Percentiles rank a stretch among this genome's conserved stretches.
Evolutionary conservation across 257 asterid genomes (phyloP).

Genomic region (Solanum ossicruentum): DNA sequence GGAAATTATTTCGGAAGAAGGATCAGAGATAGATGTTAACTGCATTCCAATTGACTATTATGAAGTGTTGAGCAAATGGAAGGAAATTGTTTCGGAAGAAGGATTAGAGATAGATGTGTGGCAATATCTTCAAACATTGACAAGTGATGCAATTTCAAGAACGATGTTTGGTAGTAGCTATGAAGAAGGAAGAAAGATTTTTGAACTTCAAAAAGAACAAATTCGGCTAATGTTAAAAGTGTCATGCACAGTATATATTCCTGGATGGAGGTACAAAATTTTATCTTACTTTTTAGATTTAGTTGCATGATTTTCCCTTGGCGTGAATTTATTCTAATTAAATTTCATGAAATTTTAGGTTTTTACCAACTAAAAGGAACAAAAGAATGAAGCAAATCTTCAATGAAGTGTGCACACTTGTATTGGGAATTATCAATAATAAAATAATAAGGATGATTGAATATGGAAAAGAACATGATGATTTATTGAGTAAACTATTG

Average conservation of each 20-base stretch:
- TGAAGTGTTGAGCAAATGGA: slow-evolving; percentile 4
- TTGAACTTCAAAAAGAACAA: slow-evolving; percentile 5
- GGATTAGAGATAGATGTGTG: slow-evolving; percentile 5
- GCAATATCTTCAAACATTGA: slow-evolving; percentile 3
- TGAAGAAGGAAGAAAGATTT: slow-evolving; percentile 3
- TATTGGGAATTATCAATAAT: not conserved
- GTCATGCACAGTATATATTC: not conserved
- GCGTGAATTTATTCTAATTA: too few species aligned
- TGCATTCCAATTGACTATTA: not conserved
- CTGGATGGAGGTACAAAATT: slow-evolving; percentile 3
- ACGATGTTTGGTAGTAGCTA: slow-evolving; percentile 1
- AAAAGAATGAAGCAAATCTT: slow-evolving; percentile 7
- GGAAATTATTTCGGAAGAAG: not conserved
- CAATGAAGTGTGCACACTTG: not conserved
- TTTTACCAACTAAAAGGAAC: slow-evolving; percentile 1
- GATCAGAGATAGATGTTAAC: slow-evolving; percentile 5
- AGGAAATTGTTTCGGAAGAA: not conserved
- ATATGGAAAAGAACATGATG: too few species aligned
- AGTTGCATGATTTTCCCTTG: too few species aligned
- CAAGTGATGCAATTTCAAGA: slow-evolving; percentile 10
- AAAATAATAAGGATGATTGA: too few species aligned
- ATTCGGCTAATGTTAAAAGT: not conserved
- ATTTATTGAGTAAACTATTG: too few species aligned
- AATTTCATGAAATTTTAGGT: not conserved
- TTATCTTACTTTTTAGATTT: too few species aligned